A percentile compares a stretch with the other conserved stretches of the same genome.
These are phyloP conservation scores for Xylariaceae sp. DNA, from an alignment of 2,329 filamentous ascomycete genomes.

Conservation along the genomic window DNA sequence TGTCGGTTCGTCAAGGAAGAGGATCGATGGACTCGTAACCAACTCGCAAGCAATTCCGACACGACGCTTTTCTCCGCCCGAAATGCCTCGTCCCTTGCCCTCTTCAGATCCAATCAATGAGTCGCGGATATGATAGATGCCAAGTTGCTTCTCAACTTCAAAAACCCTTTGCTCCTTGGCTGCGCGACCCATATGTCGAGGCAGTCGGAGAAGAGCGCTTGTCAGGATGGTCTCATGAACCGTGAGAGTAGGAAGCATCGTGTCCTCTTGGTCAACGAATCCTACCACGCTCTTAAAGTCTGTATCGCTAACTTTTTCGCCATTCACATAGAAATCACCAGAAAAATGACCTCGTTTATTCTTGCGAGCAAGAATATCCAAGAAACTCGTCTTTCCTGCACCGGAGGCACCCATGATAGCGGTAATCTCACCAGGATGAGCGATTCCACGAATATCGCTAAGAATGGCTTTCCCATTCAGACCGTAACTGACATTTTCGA, in stretches of 20 bases:
- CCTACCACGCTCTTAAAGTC: conserved; percentile 93
- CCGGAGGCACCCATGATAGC: conserved; percentile 99
- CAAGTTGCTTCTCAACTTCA: conserved; percentile 94
- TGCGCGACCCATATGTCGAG: conserved; percentile 83
- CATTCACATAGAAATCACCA: conserved; percentile 92
- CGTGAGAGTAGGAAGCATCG: conserved; percentile 92
- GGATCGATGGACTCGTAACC: conserved; percentile 94
- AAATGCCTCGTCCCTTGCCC: conserved; percentile 91
- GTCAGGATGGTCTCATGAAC: conserved; percentile 98
- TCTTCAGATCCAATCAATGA: conserved; percentile 97
- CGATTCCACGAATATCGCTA: conserved; percentile 78
- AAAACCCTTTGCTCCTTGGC: conserved; percentile 92
- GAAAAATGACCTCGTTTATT: conserved; percentile 85
- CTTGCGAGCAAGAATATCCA: conserved; percentile 95
- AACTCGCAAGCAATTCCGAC: conserved; percentile 98
- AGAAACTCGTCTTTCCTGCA: conserved; percentile 94
- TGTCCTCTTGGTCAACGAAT: conserved; percentile 98
- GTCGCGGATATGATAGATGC: conserved; percentile 92
- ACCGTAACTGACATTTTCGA: conserved; percentile 84
- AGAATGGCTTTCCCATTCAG: conserved; percentile 91
- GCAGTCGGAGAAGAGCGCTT: conserved; percentile 90
- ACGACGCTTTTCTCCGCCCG: conserved; percentile 93
- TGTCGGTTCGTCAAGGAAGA: conserved; percentile 96
- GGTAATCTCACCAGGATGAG: conserved; percentile 93
- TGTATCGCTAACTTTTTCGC: conserved; percentile 81